Evolutionary conservation across 768 basidiomycete species (phyloP), one percentile per base, ranked within the genome.

Genomic region (Hortiboletus campestris): DNA sequence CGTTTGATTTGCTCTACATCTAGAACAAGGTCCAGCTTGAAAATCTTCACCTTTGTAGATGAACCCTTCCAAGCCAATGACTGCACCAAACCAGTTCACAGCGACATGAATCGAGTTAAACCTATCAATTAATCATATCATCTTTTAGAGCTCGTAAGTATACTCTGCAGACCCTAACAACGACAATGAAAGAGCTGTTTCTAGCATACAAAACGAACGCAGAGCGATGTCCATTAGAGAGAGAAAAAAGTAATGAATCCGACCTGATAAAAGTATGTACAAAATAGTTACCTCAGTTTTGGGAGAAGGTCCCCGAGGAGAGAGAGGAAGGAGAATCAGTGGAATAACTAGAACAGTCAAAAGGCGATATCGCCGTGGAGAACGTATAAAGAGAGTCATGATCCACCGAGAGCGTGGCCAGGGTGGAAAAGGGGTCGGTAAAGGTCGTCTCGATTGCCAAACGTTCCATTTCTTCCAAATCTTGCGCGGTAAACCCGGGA

Each of bases 361-460:
- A 58, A 0, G 68, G 67, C 1, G 67, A 53, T n/a, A 68, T 52
- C 7, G 49, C n/a, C 20, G 35, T 46, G 17, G 53, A 19, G 14
- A 57, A 56, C 2, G 51, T 0, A 46, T 14, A 50, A 32, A 35
- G 49, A 19, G 42, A 42, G 19, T 20, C 50, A 36, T 46, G 20
- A 35, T 46, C 51, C 25, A 40, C 20, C 6, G 51, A 38, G 9
- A 50, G 1, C 16, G 41, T 19, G 34, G 42, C n/a, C 10, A 55
- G 12, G 8, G 39, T 41, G 34, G 51, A 57, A 58, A 69, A 70
- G 0, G 68, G 68, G 59, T 70, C 60, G 4, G 53, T 67, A 43
- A 71, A 71, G 8, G 52, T 55, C 28, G 65, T 51, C 14, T 40
- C 61, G 8, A 61, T 43, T 11, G 50, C 59, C 17, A 67, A 29